A percentile compares a stretch with the other conserved stretches of the same genome.
These are phyloP conservation scores for Saccharomyces hybrid DNA, from an alignment of 1,139 yeast genomes.

Conservation along the genomic window DNA sequence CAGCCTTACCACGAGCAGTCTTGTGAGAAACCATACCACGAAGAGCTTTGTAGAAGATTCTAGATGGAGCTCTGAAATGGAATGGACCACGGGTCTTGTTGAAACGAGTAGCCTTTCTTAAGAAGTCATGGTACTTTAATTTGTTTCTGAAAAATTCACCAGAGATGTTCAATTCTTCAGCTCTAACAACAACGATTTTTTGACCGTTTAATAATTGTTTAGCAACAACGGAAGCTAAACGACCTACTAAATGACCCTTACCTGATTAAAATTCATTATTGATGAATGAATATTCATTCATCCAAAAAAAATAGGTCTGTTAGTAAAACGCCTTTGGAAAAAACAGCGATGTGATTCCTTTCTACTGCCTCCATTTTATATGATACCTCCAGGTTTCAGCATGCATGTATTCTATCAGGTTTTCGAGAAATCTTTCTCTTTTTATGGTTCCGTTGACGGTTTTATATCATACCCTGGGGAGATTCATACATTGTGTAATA, in stretches of 20 bases:
- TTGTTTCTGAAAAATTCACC: conserved; percentile 99
- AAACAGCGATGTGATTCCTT: neutral
- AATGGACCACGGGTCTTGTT: conserved; percentile 99
- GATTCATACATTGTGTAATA: neutral
- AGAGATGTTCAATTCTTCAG: conserved; percentile 96
- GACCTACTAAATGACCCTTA: conserved; percentile 99
- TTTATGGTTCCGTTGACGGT: neutral
- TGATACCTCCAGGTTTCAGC: neutral
- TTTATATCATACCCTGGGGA: neutral
- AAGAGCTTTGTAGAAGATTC: conserved; percentile 98
- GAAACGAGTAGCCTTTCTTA: conserved; percentile 98
- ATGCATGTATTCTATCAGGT: neutral
- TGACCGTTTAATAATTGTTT: conserved; percentile 98
- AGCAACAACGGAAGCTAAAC: conserved; percentile 98
- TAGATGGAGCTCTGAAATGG: conserved; percentile 99
- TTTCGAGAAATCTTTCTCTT: neutral
- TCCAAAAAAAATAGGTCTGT: conserved; percentile 3
- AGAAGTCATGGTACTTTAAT: conserved; percentile 99
- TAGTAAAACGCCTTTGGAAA: conserved; percentile 7
- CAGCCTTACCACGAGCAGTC: conserved; percentile 99
- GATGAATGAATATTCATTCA: neutral
- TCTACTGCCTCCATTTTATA: neutral
- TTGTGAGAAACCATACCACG: conserved; percentile 99
- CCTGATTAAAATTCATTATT: conserved; percentile 33
- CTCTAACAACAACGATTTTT: conserved; percentile 94